Percentiles rank a stretch among this genome's conserved stretches.
phyloP scores from a whole-genome alignment of 2,329 filamentous ascomycete genomes.

The Calonectria hongkongensis region DNA sequence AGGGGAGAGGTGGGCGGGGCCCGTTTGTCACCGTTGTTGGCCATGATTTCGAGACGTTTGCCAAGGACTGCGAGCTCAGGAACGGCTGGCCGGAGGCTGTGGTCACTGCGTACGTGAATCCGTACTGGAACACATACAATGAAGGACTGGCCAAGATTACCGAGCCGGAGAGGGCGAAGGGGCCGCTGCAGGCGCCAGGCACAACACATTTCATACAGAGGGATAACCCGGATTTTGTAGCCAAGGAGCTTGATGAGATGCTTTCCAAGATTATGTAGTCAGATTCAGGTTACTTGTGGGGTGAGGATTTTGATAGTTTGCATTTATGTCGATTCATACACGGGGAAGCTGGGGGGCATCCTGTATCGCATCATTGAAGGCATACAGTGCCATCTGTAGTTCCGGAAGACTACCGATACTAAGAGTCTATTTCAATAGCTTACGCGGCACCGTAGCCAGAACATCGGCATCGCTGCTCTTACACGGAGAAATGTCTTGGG shows the following conservation, averaged over 20 bases:
- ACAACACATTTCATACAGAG: constrained; percentile 65
- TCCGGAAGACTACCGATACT: not conserved
- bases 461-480: not conserved
- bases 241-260: constrained; percentile 40
- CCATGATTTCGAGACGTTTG: constrained; percentile 50
- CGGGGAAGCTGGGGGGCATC: too few relatives aligned
- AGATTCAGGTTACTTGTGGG: not conserved
- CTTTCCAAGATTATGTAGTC: constrained; percentile 25
- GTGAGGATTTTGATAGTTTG: too few relatives aligned
- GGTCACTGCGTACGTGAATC: constrained; percentile 71
- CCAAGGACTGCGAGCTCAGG: constrained; percentile 16
- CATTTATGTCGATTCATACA: too few relatives aligned
- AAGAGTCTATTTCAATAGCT: not conserved
- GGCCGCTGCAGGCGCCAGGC: constrained; percentile 42
- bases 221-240: constrained; percentile 70
- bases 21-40: constrained; percentile 51
- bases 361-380: too few relatives aligned
- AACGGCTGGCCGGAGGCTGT: constrained; percentile 50
- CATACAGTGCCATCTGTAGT: not conserved
- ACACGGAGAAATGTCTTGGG: too few relatives aligned
- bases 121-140: constrained; percentile 73
- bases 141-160: constrained; percentile 68
- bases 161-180: constrained; percentile 59
- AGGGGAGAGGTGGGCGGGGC: not conserved
- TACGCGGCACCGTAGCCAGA: not conserved